Base-by-base conservation (phyloP, 495 filamentous ascomycete genomes). In the Penicillium atrosanguineum region DNA sequence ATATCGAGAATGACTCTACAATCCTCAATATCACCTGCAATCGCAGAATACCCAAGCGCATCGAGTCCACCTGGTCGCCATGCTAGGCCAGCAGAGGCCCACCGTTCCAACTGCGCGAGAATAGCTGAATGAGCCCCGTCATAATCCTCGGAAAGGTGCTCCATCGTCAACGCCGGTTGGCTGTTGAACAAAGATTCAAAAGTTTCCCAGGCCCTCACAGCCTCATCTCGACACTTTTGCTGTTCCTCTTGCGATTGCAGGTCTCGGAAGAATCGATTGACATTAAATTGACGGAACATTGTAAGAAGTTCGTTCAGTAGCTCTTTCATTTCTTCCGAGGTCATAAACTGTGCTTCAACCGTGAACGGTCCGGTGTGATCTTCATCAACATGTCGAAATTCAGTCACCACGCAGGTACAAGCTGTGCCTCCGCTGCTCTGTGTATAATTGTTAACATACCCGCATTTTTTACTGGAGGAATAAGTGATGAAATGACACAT, bases 391-490 rank as follows among this genome's bases (percentile, higher is more conserved):
- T 59, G 15, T 31, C 69, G 64, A 48, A 65, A 71, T 39, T 73
- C 68, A 4, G 61, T 70, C 1, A 66, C 61, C 4, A 73, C 68
- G 7, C 55, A 65, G 11, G 70, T 73, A 39, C 68, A 73, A 18
- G 70, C 70, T 1, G 43, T 19, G 0, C 62, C 66, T 29, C 57
- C 54, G n/a, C 61, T 56, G 41, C 60, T 63, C 69, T 69, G 44
- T 16, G 40, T 2, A 36, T 38, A 46, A 46, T 34, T 16, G 12
- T 50, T 15, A 55, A 42, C 18, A 28, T 39, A 39, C 37, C 16
- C 37, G 12, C 37, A 11, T 41, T 26, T 41, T 7, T 29, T 12
- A 38, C 21, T 34, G 38, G 42, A 23, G 16, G 26, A 15, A 39
- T 9, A 52, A 9, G 21, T 9, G 23, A 56, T 50, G 26, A 28